Conservation (phyloP, 768 basidiomycete species). For the Wakefieldia striispora region DNA sequence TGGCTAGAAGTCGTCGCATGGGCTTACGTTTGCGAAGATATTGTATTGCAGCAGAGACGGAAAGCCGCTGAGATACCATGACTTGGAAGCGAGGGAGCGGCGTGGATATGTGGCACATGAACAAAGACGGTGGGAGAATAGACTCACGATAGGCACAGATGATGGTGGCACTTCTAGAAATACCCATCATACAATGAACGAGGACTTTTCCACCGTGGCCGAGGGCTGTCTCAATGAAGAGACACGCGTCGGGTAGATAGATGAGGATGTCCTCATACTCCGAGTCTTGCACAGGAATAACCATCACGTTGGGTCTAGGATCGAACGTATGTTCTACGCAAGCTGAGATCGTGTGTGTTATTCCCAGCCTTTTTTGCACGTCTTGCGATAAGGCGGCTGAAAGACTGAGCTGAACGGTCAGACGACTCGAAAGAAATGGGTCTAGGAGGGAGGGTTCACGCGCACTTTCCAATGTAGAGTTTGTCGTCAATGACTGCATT, state of each 20-base stretch:
- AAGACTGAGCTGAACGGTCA: conserved; percentile 20
- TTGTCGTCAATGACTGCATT: conserved; percentile 29
- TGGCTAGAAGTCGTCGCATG: background rate
- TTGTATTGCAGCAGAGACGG: conserved; percentile 43
- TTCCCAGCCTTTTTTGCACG: conserved; percentile 34
- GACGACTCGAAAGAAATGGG: background rate
- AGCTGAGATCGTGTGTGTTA: conserved; percentile 57
- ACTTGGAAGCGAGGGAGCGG: conserved; percentile 32
- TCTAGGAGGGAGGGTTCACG: background rate
- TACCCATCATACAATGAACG: conserved; percentile 73
- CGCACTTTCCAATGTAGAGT: conserved; percentile 38
- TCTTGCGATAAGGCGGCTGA: conserved; percentile 34
- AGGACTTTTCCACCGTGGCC: conserved; percentile 53
- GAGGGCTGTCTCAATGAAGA: conserved; percentile 62
- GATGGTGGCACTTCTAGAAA: conserved; percentile 66
- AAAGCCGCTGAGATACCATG: conserved; percentile 46
- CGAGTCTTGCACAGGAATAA: conserved; percentile 41
- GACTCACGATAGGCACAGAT: conserved; percentile 54
- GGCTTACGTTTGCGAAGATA: conserved; percentile 49
- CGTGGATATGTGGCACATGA: conserved; percentile 1
- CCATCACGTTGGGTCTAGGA: conserved; percentile 36
- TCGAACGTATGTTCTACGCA: conserved; percentile 52
- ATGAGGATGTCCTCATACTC: conserved; percentile 59
- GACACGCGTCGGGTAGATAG: conserved; percentile 56
- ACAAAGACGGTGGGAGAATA: background rate